Evolutionary conservation across 2,329 filamentous ascomycete genomes (phyloP), one percentile per base, ranked within the genome.

Genomic region (Fusarium irregulare): DNA sequence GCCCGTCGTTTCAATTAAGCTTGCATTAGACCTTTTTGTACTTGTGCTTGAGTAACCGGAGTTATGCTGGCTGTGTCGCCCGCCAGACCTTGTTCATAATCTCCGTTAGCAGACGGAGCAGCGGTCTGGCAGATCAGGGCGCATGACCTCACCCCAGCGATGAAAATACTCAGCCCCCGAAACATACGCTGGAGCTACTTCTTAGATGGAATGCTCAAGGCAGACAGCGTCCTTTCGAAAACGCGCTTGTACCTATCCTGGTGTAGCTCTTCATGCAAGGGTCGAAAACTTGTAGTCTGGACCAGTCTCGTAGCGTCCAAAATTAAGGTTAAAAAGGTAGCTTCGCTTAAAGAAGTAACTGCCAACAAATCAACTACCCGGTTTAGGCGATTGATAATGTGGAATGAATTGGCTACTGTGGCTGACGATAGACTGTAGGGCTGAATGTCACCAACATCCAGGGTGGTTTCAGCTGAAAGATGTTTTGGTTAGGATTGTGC

Each of bases 271-370:
- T 20, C 28, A 37, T 27, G 45, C 41, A 62, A 62, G 45, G 56
- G 45, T 13, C 7, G 13, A 50, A 45, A 30, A 16, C 14, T 7
- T 9, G 14, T 9, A 46, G 41, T 55, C 60, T 63, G 21, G 60
- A 62, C 41, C 21, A 42, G 40, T 41, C 56, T 63, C 7, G 41
- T 62, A 47, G 60, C 60, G 48, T 40, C 6, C 5, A 47, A 9
- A 55, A 42, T 54, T 63, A 62, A 63, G 60, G 60, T 63, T 63
- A 63, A 63, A 63, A 62, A 47, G 47, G 32, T 37, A 55, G 47
- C 41, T 54, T 63, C 32, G 47, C 41, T 62, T 41, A 46, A 55
- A 25, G 6, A 13, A 55, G 32, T 3, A 28, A 13, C 47, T 23
- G n/a, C 0, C n/a, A 14, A 4, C 56, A 62, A 63, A 62, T 63